These are phyloP conservation scores for Magnolia sinica DNA, from an alignment of 164 flowering plant genomes.

Conservation along the genomic window DNA sequence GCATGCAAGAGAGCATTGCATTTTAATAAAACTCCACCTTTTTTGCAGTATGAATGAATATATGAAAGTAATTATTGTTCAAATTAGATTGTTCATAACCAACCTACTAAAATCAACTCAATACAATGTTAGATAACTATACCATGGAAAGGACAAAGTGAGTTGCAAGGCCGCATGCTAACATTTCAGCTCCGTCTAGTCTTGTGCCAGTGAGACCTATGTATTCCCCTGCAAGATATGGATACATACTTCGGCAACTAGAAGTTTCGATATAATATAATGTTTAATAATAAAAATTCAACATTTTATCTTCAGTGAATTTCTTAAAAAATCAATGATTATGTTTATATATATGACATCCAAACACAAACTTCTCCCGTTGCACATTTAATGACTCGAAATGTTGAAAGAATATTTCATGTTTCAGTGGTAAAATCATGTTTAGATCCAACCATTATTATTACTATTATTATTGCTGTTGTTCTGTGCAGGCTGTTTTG, in stretches of 20 bases:
- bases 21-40: too few relatives aligned
- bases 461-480: too few relatives aligned
- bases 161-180: constrained; percentile 91
- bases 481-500: too few relatives aligned
- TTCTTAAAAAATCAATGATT: not conserved
- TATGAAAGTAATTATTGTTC: too few relatives aligned
- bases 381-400: too few relatives aligned
- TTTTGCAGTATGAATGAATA: too few relatives aligned
- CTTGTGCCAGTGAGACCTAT: constrained; percentile 82
- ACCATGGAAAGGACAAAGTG: constrained; percentile 76
- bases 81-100: too few relatives aligned
- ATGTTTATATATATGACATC: not conserved
- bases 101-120: too few relatives aligned
- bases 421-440: too few relatives aligned
- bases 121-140: constrained; percentile 11
- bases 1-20: too few relatives aligned
- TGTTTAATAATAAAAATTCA: not conserved
- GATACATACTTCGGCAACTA: not conserved
- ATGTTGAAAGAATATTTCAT: too few relatives aligned
- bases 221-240: constrained; percentile 59
- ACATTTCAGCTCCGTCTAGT: constrained; percentile 88
- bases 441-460: too few relatives aligned
- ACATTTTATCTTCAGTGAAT: not conserved
- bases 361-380: not conserved
- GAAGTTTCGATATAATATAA: not conserved